Base-by-base conservation (phyloP, 2,329 filamentous ascomycete genomes). In the Monosporascus cannonballus region DNA sequence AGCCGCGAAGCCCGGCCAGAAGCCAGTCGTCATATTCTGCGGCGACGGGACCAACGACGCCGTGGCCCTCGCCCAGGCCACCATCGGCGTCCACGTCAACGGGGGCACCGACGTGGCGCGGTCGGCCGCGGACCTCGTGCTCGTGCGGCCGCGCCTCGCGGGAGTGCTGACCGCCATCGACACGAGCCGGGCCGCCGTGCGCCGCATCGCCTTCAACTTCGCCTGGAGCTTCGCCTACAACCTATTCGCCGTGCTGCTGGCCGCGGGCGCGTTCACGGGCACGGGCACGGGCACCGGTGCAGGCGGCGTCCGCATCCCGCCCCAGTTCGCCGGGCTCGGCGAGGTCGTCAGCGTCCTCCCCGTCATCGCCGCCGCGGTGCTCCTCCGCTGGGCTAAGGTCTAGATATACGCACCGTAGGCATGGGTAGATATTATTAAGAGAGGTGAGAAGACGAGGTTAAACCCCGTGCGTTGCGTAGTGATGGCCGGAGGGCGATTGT, bases 41-140 rank as follows among this genome's bases (percentile, higher is more conserved):
- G 89, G 89, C 36, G 89, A 93, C 60, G 89, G 89, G 2, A 90
- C 86, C 15, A 93, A 93, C 65, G 89, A 93, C 62, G 86, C 89
- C 0, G 76, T 82, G 3, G 89, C 89, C 0, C 75, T 93, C 2
- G 83, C 86, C 0, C 80, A 85, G 63, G 86, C 89, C 1, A 79
- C 79, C 6, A 78, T 93, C 27, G 89, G 89, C 27, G 74, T 91
- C 0, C 85, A 89, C 58, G 80, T 93, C 64, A 79, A 79, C 54
- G 67, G 70, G 44, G 76, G 76, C 4, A 82, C 77, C 1, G 87
- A 90, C 52, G 75, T 91, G 1, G 85, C 89, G 0, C 73, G 80
- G 51, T 76, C 74, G 2, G 85, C 86, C 0, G 85, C 89, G 0
- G 86, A 91, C 59, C 81, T 87, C 0, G 81, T 90, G 0, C 76